Evolutionary conservation across 768 basidiomycete species (phyloP), one percentile per base, ranked within the genome.

Genomic region (Leucosporidium creatinivorum): DNA sequence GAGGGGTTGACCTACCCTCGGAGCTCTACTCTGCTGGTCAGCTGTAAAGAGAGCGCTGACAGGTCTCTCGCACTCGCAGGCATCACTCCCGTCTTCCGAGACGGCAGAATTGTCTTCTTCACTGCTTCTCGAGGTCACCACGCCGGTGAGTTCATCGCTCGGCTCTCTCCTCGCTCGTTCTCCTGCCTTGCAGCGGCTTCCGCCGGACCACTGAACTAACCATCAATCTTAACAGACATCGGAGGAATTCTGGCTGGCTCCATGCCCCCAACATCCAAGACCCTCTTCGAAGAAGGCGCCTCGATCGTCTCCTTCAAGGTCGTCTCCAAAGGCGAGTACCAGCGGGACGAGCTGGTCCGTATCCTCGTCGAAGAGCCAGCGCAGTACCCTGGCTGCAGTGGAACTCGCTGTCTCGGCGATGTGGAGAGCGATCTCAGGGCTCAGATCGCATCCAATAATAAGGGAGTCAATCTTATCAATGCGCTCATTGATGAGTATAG

Each of bases 391-490:
- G 88, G 91, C 33, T 89, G 87, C 73, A 91, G 89, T 13, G 91
- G 91, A 4, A 92, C 90, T 75, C 81, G 92, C 65, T 89, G 91
- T 74, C 85, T 93, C 61, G 81, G 87, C 57, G 91, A 93, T 70
- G 92, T 94, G 1, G 92, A 92, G 79, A 91, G 89, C 73, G 92
- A 94, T 76, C 77, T 94, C 59, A 91, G 91, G 78, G 92, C 92
- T 62, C 91, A 93, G 90, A 87, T 93, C 69, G 90, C 91, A 2
- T 91, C 92, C 10, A 96, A 96, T 76, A 85, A 92, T 78, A 93
- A 93, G 79, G 68, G 68, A 47, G 64, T 58, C 28, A 15, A 33
- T 18, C 49, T 69, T 23, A 70, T 76, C 51, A 49, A 65, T 25
- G 19, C 57, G 86, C 73, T 97, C 73, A 87, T 94, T 60, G 83